Percentiles rank a stretch among this genome's conserved stretches.
These are phyloP conservation scores for Cubamyces sp. DNA, from an alignment of 768 basidiomycete genomes.

Conservation along the genomic window DNA sequence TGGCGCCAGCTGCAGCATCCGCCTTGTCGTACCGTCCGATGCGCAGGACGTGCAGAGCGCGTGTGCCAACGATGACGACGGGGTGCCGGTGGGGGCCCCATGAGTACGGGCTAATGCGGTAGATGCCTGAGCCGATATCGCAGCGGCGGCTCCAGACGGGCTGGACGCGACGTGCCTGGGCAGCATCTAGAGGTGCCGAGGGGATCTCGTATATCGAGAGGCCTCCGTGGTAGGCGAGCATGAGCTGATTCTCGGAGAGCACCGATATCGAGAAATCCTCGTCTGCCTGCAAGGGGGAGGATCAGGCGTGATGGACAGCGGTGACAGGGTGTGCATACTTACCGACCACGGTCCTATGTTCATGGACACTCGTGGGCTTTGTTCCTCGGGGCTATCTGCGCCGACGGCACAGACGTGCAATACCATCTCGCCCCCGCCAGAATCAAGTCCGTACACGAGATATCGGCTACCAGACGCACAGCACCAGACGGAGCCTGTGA, in stretches of 20 bases:
- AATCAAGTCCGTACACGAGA: slow-evolving; percentile 23
- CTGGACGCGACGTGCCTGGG: not conserved
- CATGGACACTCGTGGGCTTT: slow-evolving; percentile 7
- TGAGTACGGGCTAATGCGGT: slow-evolving; percentile 20
- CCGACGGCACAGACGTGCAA: slow-evolving; percentile 18
- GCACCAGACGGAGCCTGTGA: slow-evolving; percentile 22
- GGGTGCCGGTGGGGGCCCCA: slow-evolving; percentile 18
- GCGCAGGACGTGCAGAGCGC: slow-evolving; percentile 20
- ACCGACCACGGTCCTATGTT: slow-evolving; percentile 26
- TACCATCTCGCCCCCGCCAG: slow-evolving; percentile 19
- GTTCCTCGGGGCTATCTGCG: not conserved
- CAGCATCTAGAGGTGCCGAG: not conserved
- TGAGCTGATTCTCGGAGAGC: slow-evolving; percentile 16
- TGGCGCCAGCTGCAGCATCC: not conserved
- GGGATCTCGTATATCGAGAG: slow-evolving; percentile 20
- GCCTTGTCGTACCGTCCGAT: not conserved
- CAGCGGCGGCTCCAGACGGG: slow-evolving; percentile 22
- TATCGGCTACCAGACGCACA: slow-evolving; percentile 18
- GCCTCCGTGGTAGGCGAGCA: slow-evolving; percentile 25
- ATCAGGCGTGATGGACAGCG: not conserved
- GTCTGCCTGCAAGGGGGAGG: slow-evolving; percentile 9
- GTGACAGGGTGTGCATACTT: not conserved
- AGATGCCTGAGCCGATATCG: slow-evolving; percentile 25
- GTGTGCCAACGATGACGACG: slow-evolving; percentile 19
- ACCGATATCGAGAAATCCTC: slow-evolving; percentile 24